Evolutionary conservation across 345 rosid species (phyloP).

Genomic region (Murraya koenigii): DNA sequence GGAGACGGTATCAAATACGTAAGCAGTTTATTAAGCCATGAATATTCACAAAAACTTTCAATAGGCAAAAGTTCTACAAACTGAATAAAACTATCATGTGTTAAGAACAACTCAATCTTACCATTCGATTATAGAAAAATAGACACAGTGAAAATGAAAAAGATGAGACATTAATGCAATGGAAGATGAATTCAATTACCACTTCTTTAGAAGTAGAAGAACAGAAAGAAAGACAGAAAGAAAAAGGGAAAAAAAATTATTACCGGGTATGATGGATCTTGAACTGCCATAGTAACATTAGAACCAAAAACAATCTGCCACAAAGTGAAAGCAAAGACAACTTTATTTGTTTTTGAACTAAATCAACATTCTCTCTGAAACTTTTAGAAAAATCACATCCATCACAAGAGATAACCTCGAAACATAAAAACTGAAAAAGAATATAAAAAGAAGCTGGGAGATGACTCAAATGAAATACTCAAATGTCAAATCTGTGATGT

Average conservation of each 20-base stretch:
- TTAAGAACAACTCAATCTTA: neutral
- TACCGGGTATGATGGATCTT: conserved; percentile 99
- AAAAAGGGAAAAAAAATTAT: neutral
- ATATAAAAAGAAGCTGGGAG: neutral
- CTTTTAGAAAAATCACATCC: neutral
- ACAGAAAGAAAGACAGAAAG: no score
- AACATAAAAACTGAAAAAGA: neutral
- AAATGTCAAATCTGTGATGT: neutral
- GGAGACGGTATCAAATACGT: neutral
- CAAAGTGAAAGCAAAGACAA: conserved; percentile 14
- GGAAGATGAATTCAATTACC: neutral
- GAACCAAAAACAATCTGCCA: conserved; percentile 83
- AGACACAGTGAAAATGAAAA: neutral
- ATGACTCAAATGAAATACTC: neutral
- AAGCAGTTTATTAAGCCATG: neutral
- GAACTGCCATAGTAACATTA: conserved; percentile 78
- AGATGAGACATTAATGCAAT: neutral
- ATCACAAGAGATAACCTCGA: neutral
- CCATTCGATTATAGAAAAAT: neutral
- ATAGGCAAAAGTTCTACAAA: neutral
- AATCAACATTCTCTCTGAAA: neutral
- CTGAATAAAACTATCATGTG: neutral
- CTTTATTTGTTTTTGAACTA: neutral
- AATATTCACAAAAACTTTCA: neutral
- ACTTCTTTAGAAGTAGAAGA: neutral